Percentiles rank a stretch among this genome's conserved stretches.
Evolutionary conservation across 1,284 basidiomycete genomes (phyloP).

Genomic region (Irpex sp.): DNA sequence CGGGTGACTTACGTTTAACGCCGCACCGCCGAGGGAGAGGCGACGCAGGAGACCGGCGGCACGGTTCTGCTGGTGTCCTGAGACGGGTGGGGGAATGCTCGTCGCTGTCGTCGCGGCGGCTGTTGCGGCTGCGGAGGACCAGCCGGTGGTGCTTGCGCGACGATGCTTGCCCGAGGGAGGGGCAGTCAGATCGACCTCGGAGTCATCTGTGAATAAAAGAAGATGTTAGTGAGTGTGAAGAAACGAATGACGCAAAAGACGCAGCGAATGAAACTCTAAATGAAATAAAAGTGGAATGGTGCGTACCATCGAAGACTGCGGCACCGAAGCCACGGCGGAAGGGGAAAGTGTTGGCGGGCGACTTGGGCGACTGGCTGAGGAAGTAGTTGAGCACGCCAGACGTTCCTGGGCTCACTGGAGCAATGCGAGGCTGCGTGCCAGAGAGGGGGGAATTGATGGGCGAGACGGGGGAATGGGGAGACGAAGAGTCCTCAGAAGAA

Average conservation of each 20-base stretch:
- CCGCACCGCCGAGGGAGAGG: constrained; percentile 61
- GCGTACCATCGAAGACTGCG: constrained; percentile 59
- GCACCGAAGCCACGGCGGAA: constrained; percentile 42
- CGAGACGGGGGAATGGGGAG: constrained; percentile 32
- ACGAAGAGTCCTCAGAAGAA: constrained; percentile 47
- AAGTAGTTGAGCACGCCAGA: constrained; percentile 73
- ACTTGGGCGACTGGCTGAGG: constrained; percentile 58
- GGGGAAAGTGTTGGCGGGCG: constrained; percentile 46
- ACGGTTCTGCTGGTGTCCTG: constrained; percentile 48
- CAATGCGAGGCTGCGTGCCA: constrained; percentile 19
- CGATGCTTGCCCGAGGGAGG: constrained; percentile 33
- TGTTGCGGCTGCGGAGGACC: constrained; percentile 28
- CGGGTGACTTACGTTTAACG: constrained; percentile 43
- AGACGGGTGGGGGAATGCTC: constrained; percentile 33
- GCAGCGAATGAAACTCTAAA: background rate
- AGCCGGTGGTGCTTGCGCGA: constrained; percentile 40
- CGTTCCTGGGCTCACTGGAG: constrained; percentile 36
- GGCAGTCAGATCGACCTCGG: constrained; percentile 5
- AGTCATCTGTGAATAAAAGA: constrained; percentile 7
- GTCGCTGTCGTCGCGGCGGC: constrained; percentile 25
- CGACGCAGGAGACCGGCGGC: constrained; percentile 66
- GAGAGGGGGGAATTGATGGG: constrained; percentile 38
- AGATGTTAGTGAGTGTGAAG: background rate
- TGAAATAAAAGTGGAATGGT: background rate
- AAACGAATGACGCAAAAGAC: background rate